Conservation (phyloP, 495 filamentous ascomycete species). For the Bathelium albidoporum region DNA sequence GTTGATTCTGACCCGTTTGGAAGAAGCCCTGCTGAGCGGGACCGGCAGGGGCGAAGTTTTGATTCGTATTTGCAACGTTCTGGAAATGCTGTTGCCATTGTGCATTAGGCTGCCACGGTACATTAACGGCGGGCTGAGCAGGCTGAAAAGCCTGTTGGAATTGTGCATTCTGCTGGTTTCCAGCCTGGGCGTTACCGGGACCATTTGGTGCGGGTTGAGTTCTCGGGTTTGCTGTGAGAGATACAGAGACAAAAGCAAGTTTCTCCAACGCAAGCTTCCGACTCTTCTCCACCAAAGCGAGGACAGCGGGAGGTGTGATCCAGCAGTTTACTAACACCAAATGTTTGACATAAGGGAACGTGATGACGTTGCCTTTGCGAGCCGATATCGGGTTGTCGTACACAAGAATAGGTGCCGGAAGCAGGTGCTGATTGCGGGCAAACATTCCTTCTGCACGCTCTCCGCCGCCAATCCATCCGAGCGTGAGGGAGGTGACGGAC, state of each 20-base stretch:
- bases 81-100: too few species aligned
- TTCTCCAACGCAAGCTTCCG: slow-evolving; percentile 15
- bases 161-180: neutral
- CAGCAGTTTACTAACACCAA: slow-evolving; percentile 32
- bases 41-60: too few species aligned
- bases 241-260: slow-evolving; percentile 27
- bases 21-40: too few species aligned
- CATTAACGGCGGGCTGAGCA: neutral
- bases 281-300: slow-evolving; percentile 20
- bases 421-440: slow-evolving; percentile 41
- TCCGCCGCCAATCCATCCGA: slow-evolving; percentile 49
- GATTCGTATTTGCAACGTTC: too few species aligned
- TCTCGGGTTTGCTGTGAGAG: slow-evolving; percentile 25
- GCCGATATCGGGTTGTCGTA: neutral
- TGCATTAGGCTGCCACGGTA: too few species aligned
- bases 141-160: too few species aligned
- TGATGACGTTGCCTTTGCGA: slow-evolving; percentile 1
- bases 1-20: neutral
- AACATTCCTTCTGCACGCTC: slow-evolving; percentile 43
- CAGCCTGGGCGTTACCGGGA: neutral
- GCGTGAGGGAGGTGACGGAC: slow-evolving; percentile 39
- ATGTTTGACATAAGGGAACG: slow-evolving; percentile 26
- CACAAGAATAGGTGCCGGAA: slow-evolving; percentile 40
- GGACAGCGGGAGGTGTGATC: slow-evolving; percentile 24
- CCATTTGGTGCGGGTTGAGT: neutral